Percentiles rank a stretch among this genome's conserved stretches.
Conservation (phyloP, 2,329 filamentous ascomycete genomes). For the Diaporthe sp. region DNA sequence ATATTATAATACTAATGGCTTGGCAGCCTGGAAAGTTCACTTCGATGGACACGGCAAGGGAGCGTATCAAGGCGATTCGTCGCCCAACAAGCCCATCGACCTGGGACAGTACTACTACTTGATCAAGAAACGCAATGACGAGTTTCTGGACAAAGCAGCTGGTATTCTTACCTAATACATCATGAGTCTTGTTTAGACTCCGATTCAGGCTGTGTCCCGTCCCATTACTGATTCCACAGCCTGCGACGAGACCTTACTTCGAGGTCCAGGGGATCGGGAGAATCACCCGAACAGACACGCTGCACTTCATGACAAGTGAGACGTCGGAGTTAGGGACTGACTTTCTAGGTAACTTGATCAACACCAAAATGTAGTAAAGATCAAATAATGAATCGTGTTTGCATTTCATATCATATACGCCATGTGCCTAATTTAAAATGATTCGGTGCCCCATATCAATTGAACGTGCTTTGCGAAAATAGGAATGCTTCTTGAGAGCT, state of each 20-base stretch:
- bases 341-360: not conserved
- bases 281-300: not conserved
- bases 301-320: not conserved
- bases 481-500: no score
- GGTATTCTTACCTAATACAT: not conserved
- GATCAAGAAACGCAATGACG: conserved; percentile 19
- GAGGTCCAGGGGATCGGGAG: not conserved
- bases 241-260: not conserved
- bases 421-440: no score
- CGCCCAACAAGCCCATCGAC: conserved; percentile 17
- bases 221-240: not conserved
- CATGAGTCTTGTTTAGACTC: not conserved
- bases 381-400: not conserved
- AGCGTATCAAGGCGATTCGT: not conserved
- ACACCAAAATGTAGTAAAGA: not conserved
- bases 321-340: not conserved
- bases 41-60: conserved; percentile 54
- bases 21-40: conserved; percentile 55
- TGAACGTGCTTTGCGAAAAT: no score
- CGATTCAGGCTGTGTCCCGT: accelerated
- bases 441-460: no score
- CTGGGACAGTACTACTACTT: conserved; percentile 29
- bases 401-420: not conserved
- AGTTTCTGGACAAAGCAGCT: not conserved
- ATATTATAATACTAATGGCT: conserved; percentile 47